Evolutionary conservation across 106 monocot species (phyloP).

Genomic region (Cymbidium sinense): DNA sequence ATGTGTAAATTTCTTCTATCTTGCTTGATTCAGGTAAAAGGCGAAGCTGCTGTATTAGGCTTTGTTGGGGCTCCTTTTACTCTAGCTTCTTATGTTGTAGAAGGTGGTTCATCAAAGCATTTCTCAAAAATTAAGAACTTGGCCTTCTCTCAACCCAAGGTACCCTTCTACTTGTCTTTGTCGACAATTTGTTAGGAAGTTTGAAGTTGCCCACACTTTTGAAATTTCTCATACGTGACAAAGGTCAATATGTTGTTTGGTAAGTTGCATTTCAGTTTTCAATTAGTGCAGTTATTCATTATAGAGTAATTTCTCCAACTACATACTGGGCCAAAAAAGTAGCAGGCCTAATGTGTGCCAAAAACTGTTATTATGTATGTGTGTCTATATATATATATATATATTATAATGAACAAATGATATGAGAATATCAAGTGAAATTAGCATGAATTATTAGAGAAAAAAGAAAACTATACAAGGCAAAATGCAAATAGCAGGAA

Average conservation of each 20-base stretch:
- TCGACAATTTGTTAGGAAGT: background rate
- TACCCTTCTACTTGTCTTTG: conserved; percentile 11
- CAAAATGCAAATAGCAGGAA: no score
- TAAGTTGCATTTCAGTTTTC: background rate
- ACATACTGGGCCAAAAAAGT: background rate
- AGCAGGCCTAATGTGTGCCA: background rate
- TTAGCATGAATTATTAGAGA: no score
- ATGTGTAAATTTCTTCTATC: background rate
- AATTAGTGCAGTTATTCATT: background rate
- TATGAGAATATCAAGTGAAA: no score
- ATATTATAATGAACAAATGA: no score
- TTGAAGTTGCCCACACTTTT: background rate
- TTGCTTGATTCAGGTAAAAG: conserved; percentile 52
- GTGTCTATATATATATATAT: no score
- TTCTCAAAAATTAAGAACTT: conserved; percentile 82
- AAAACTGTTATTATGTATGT: no score
- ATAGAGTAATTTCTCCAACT: background rate
- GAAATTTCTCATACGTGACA: background rate
- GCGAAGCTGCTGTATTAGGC: conserved; percentile 85
- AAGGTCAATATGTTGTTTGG: background rate
- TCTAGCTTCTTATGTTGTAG: conserved; percentile 83
- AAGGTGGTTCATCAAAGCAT: conserved; percentile 97
- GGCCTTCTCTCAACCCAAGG: conserved; percentile 91
- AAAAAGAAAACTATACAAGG: no score
- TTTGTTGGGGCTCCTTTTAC: conserved; percentile 99